Conservation (phyloP, 139 green algal genomes). For the Chlorella vulgaris region DNA sequence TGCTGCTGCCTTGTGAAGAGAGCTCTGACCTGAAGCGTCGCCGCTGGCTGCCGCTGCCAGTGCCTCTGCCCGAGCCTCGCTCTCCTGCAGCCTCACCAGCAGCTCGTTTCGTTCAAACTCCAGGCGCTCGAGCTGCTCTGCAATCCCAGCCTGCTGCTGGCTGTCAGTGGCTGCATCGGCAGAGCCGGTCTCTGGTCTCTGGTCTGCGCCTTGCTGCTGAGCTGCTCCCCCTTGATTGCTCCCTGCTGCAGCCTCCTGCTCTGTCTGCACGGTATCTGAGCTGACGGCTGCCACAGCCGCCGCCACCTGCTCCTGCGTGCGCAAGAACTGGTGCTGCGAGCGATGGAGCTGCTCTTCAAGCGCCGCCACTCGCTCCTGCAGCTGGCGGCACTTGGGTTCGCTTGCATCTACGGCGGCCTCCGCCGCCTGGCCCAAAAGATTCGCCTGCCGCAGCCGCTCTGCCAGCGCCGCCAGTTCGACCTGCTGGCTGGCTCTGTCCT, state of each 20-base stretch:
- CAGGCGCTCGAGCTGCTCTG: conserved; percentile 25
- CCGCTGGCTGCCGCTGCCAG: neutral
- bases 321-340: neutral
- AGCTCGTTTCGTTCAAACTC: conserved; percentile 34
- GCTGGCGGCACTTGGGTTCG: neutral
- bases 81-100: conserved; percentile 29
- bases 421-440: neutral
- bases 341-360: neutral
- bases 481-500: neutral
- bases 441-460: conserved; percentile 14
- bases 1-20: neutral
- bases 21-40: neutral
- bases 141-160: conserved; percentile 3
- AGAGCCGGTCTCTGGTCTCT: too few relatives aligned
- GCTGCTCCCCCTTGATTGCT: neutral
- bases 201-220: neutral
- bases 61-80: conserved; percentile 4
- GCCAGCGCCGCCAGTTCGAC: neutral
- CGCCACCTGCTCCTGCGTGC: neutral
- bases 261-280: neutral
- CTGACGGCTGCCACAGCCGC: neutral
- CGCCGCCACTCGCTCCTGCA: neutral
- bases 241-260: neutral
- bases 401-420: neutral
- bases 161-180: neutral